Percentiles rank a stretch among this genome's conserved stretches.
These are phyloP conservation scores for Plectranthus barbatus DNA, from an alignment of 257 asterid genomes.

Conservation along the genomic window DNA sequence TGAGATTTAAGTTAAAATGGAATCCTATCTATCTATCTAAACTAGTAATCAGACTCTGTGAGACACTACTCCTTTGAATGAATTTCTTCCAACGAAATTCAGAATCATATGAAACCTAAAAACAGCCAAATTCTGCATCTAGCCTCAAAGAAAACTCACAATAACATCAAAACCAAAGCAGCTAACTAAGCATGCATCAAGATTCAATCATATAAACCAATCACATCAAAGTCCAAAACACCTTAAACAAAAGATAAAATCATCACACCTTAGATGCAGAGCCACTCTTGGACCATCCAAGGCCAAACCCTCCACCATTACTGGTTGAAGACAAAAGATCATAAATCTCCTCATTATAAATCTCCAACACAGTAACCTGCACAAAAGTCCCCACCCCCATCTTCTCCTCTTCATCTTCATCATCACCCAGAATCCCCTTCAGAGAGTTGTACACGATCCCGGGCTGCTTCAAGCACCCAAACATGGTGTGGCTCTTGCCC, in stretches of 20 bases:
- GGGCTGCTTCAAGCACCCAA: constrained; percentile 62
- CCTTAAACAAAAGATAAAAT: neutral
- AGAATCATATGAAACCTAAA: too few relatives aligned
- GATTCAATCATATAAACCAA: too few relatives aligned
- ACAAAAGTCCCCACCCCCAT: constrained; percentile 60
- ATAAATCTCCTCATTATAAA: constrained; percentile 87
- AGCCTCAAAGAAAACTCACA: too few relatives aligned
- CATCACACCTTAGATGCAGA: constrained; percentile 77
- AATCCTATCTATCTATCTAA: too few relatives aligned
- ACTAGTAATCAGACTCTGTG: too few relatives aligned
- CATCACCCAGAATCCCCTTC: constrained; percentile 41
- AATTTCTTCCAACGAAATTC: too few relatives aligned
- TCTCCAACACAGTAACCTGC: constrained; percentile 85
- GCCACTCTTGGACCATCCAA: constrained; percentile 70
- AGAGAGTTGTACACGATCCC: constrained; percentile 76
- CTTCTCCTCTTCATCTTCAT: constrained; percentile 37
- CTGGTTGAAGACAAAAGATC: constrained; percentile 53
- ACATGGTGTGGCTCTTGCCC: constrained; percentile 94
- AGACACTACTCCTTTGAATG: too few relatives aligned
- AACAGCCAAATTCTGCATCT: too few relatives aligned
- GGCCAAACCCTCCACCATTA: constrained; percentile 59
- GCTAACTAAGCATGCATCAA: too few relatives aligned
- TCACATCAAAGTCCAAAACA: too few relatives aligned
- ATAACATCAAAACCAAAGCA: too few relatives aligned
- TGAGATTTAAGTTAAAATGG: too few relatives aligned